Percentiles rank a stretch among this genome's conserved stretches.
phyloP scores from a whole-genome alignment of 805 yeast species.

The Candida peoriensis region DNA sequence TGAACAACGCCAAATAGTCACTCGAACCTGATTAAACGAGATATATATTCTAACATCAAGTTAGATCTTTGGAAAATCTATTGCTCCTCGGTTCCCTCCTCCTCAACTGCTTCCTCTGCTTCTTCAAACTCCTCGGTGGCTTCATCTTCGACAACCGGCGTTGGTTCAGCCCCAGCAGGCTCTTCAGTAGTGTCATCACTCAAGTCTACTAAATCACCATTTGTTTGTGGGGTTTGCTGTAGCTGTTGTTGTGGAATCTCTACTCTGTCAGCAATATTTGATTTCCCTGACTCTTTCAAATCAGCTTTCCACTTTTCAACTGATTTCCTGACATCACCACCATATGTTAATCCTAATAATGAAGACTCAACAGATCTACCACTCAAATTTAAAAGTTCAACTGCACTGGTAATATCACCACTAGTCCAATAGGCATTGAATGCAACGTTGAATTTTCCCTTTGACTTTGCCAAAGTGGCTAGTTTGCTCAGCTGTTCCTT shows the following conservation, averaged over 20 bases:
- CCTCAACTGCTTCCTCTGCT: slow-evolving; percentile 20
- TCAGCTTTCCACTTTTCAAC: slow-evolving; percentile 66
- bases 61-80: no score
- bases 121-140: slow-evolving; percentile 21
- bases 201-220: slow-evolving; percentile 35
- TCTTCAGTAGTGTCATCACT: slow-evolving; percentile 26
- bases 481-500: slow-evolving; percentile 52
- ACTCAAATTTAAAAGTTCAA: slow-evolving; percentile 59
- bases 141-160: slow-evolving; percentile 15
- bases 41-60: no score
- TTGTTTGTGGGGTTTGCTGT: slow-evolving; percentile 28
- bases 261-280: slow-evolving; percentile 58
- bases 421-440: slow-evolving; percentile 88
- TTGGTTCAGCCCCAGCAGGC: slow-evolving; percentile 13
- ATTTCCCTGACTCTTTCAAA: slow-evolving; percentile 47
- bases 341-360: slow-evolving; percentile 68
- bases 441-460: slow-evolving; percentile 84
- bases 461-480: slow-evolving; percentile 61
- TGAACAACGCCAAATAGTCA: no score
- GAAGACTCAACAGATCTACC: slow-evolving; percentile 83
- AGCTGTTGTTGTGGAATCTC: slow-evolving; percentile 35
- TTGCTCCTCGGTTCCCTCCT: slow-evolving; percentile 7
- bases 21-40: no score
- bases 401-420: slow-evolving; percentile 62
- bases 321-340: slow-evolving; percentile 37